Evolutionary conservation across 495 filamentous ascomycete genomes (phyloP), one percentile per base, ranked within the genome.

Genomic region (Penicillium argentinense): DNA sequence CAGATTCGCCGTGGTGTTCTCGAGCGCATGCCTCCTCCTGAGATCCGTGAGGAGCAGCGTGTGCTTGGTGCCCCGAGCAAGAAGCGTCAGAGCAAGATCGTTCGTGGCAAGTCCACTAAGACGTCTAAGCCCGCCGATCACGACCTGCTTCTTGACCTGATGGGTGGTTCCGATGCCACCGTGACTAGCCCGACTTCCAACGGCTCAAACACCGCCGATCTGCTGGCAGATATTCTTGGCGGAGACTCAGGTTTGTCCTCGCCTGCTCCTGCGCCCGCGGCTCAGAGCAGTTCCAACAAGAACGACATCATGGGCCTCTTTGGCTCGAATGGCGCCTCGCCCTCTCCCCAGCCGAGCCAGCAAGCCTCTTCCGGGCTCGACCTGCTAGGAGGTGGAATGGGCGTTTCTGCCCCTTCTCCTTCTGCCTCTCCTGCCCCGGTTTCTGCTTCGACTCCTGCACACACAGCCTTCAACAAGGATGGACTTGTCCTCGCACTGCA

Each of bases 1-100:
- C 79, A 91, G 38, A 87, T 98, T 44, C 84, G 92, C 21, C 78
- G 80, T 32, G 93, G 93, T 38, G 93, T 98, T 9, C 74, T 98
- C 2, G 93, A 98, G 69, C 89, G 91, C 61, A 98, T 98, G 93
- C 93, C 93, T 9, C 81, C 92, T 3, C 93, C 93, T 6, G 91
- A 97, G 63, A 97, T 97, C 56, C 89, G 90, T 42, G 93, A 98
- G 64, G 86, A 91, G 60, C 90, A 91, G 42, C 75, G 92, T 28
- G 89, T 96, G 5, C 72, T 97, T 11, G 89, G 91, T n/a, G 87
- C 92, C 54, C 84, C 88, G 5, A 56, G 67, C 36, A 91, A 87
- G 76, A 95, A 92, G 70, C 78, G 82, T 36, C 83, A 82, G 57
- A 89, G 88, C 62, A 82, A 81, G 28, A 54, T 75, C n/a, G 73